Conservation (phyloP, 2,329 filamentous ascomycete species). For the Tolypocladium endophyticum region DNA sequence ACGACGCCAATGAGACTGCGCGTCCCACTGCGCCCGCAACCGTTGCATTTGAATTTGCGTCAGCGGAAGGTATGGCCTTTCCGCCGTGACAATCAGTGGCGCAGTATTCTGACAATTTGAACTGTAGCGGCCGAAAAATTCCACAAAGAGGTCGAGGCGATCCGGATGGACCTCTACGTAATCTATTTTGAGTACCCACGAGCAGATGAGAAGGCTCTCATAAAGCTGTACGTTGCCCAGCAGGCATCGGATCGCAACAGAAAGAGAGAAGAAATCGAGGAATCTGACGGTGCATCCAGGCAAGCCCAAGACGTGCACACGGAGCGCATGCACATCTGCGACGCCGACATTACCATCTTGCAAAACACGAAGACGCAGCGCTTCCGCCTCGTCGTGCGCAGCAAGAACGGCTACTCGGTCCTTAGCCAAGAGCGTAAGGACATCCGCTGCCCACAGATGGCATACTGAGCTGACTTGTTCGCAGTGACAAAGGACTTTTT, state of each 20-base stretch:
- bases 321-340: slow-evolving; percentile 3
- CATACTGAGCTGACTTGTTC: background rate
- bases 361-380: slow-evolving; percentile 1
- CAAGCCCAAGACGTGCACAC: slow-evolving; percentile 3
- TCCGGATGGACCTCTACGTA: slow-evolving; percentile 4
- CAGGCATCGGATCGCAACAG: background rate
- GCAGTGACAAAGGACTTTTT: background rate
- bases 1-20: background rate
- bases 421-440: slow-evolving; percentile 1
- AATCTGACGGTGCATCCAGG: background rate
- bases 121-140: background rate
- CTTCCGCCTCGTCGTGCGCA: slow-evolving; percentile 1
- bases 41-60: background rate
- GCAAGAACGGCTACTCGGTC: slow-evolving; percentile 1
- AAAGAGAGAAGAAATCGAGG: background rate
- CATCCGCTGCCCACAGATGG: background rate
- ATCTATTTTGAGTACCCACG: slow-evolving; percentile 1
- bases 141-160: background rate
- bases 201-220: background rate
- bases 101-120: background rate
- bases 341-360: slow-evolving; percentile 3
- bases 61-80: background rate
- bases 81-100: background rate
- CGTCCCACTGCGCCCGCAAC: background rate
- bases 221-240: background rate